Evolutionary conservation across 192 early-diverging fungal species (phyloP).

Genomic region (Phlyctochytrium bullatum): DNA sequence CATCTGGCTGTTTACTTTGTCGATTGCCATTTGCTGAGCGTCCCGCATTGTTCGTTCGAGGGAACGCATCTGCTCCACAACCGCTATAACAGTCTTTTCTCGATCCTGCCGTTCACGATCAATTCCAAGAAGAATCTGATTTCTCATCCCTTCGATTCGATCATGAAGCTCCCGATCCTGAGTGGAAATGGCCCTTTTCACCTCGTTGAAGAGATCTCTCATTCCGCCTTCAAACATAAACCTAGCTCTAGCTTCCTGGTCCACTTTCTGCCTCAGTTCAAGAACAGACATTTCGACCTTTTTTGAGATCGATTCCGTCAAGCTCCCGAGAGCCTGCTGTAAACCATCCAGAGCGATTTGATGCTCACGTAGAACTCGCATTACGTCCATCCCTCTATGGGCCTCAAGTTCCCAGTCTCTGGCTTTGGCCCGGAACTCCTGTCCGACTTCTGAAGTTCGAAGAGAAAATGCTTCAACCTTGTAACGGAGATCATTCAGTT

Average conservation of each 20-base stretch:
- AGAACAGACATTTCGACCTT: slow-evolving; percentile 23
- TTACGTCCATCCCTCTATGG: slow-evolving; percentile 28
- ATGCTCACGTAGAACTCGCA: slow-evolving; percentile 38
- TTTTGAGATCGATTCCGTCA: slow-evolving; percentile 13
- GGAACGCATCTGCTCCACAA: slow-evolving; percentile 22
- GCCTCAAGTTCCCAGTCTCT: slow-evolving; percentile 33
- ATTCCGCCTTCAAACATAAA: slow-evolving; percentile 31
- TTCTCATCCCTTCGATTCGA: slow-evolving; percentile 27
- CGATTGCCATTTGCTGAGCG: slow-evolving; percentile 2
- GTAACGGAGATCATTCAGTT: slow-evolving; percentile 31
- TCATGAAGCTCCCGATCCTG: slow-evolving; percentile 31
- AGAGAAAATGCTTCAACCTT: slow-evolving; percentile 31
- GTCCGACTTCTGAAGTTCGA: slow-evolving; percentile 22
- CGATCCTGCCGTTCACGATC: slow-evolving; percentile 37
- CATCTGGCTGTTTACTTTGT: slow-evolving; percentile 25
- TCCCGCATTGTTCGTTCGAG: slow-evolving; percentile 27
- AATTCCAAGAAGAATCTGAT: slow-evolving; percentile 5
- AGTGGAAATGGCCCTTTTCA: slow-evolving; percentile 20
- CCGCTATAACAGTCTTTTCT: slow-evolving; percentile 8
- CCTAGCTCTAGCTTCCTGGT: slow-evolving; percentile 31
- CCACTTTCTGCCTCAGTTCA: slow-evolving; percentile 29
- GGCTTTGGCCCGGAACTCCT: slow-evolving; percentile 23
- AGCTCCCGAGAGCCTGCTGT: slow-evolving; percentile 22
- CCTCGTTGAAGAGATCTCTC: slow-evolving; percentile 29
- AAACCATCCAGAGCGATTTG: slow-evolving; percentile 28